Evolutionary conservation across 2,329 filamentous ascomycete species (phyloP).

Genomic region (Raffaelea deltoideospora): DNA sequence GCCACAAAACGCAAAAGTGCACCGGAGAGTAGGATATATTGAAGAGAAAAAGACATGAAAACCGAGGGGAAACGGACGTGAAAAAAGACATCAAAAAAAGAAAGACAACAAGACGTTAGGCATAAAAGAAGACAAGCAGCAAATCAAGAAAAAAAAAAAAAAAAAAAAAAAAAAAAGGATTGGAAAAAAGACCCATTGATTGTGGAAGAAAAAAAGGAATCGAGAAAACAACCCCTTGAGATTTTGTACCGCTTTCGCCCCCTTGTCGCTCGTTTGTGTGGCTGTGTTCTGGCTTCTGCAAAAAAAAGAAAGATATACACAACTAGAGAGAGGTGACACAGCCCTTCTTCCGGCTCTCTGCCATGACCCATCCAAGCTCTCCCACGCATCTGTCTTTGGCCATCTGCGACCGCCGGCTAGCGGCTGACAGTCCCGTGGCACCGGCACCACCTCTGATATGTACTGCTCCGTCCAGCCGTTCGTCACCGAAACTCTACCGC

Average conservation of each 20-base stretch:
- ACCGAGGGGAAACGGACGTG: no score
- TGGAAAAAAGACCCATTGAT: background rate
- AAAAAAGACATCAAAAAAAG: no score
- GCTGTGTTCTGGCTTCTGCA: no score
- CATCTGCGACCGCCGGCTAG: no score
- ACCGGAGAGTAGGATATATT: no score
- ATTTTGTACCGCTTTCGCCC: background rate
- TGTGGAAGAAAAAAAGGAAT: background rate
- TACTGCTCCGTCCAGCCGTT: background rate
- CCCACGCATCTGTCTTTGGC: no score
- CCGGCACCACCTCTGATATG: background rate
- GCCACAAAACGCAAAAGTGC: no score
- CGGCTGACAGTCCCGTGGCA: no score
- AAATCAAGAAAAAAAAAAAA: background rate
- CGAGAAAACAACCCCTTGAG: no score
- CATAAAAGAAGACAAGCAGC: background rate
- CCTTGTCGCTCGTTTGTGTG: no score
- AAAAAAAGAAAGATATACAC: background rate
- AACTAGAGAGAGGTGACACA: background rate
- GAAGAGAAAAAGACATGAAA: no score
- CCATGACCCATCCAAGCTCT: background rate
- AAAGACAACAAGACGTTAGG: no score
- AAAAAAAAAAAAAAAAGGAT: background rate
- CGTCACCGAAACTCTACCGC: constrained; percentile 76
- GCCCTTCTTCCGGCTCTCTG: background rate